A percentile compares a stretch with the other conserved stretches of the same genome.
These are phyloP conservation scores for Colletotrichum somersetense DNA, from an alignment of 2,329 filamentous ascomycete species.

Conservation along the genomic window DNA sequence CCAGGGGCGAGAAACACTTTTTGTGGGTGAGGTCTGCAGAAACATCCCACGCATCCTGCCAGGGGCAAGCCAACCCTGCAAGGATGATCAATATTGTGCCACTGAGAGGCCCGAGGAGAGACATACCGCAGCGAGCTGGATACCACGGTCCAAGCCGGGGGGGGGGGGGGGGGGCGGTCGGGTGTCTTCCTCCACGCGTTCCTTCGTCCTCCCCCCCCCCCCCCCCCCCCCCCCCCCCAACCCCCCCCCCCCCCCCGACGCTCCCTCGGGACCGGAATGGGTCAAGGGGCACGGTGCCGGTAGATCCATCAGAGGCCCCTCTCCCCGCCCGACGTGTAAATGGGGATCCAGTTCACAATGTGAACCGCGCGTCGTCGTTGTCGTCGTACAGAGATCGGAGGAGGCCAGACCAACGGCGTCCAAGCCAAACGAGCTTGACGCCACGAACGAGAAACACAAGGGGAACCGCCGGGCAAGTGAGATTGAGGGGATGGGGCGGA, in stretches of 20 bases:
- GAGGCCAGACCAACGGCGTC: conserved; percentile 21
- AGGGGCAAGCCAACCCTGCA: conserved; percentile 33
- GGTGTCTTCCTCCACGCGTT: too few relatives aligned
- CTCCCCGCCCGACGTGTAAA: conserved; percentile 1
- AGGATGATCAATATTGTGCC: conserved; percentile 38
- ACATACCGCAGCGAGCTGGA: conserved; percentile 19
- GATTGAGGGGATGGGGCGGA: background rate
- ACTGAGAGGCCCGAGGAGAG: conserved; percentile 30
- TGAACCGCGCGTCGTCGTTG: conserved; percentile 4
- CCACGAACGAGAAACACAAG: background rate
- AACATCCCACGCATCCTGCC: conserved; percentile 21
- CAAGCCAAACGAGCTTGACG: background rate
- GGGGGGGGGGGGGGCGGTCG: too few relatives aligned
- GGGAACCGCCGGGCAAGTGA: background rate
- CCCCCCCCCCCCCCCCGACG: too few relatives aligned
- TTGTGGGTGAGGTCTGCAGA: conserved; percentile 18
- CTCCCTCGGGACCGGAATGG: conserved; percentile 12
- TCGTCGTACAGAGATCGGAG: conserved; percentile 30
- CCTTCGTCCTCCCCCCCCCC: too few relatives aligned
- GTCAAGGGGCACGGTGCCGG: conserved; percentile 10
- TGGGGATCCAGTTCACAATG: conserved; percentile 20
- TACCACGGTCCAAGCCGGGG: conserved; percentile 17
- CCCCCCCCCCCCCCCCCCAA: too few relatives aligned
- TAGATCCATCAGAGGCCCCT: conserved; percentile 3
- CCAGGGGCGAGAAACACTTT: conserved; percentile 4